These are phyloP conservation scores for Puccinia coronata DNA, from an alignment of 1,284 basidiomycete genomes.

Conservation along the genomic window DNA sequence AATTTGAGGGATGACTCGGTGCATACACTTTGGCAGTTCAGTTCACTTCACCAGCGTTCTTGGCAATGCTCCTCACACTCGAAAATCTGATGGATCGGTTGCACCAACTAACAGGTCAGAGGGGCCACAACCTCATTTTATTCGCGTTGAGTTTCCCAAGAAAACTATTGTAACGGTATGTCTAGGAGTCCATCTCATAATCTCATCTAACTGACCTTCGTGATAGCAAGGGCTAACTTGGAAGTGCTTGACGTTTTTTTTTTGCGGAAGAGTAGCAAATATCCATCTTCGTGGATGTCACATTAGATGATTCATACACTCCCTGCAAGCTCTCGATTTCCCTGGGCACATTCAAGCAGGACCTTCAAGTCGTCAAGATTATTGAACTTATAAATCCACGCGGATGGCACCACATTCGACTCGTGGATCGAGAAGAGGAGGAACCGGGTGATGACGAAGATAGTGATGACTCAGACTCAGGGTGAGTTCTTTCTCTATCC, in stretches of 20 bases:
- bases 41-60: constrained; percentile 59
- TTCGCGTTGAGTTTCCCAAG: constrained; percentile 88
- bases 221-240: not conserved
- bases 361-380: constrained; percentile 74
- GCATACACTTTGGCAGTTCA: constrained; percentile 94
- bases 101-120: constrained; percentile 73
- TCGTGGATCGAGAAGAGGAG: constrained; percentile 32
- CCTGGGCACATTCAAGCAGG: constrained; percentile 86
- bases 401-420: constrained; percentile 43
- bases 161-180: constrained; percentile 83
- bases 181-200: constrained; percentile 7
- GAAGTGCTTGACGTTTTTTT: not conserved
- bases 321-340: constrained; percentile 85
- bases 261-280: constrained; percentile 69
- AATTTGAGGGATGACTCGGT: constrained; percentile 85
- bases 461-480: constrained; percentile 42
- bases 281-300: constrained; percentile 81
- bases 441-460: constrained; percentile 41
- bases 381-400: constrained; percentile 52
- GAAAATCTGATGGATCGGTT: not conserved
- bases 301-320: constrained; percentile 93
- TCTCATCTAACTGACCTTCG: not conserved
- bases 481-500: constrained; percentile 32
- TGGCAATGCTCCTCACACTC: not conserved
- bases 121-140: constrained; percentile 93